Conservation (phyloP, 164 flowering plant species). For the Nelumbo lutea region DNA sequence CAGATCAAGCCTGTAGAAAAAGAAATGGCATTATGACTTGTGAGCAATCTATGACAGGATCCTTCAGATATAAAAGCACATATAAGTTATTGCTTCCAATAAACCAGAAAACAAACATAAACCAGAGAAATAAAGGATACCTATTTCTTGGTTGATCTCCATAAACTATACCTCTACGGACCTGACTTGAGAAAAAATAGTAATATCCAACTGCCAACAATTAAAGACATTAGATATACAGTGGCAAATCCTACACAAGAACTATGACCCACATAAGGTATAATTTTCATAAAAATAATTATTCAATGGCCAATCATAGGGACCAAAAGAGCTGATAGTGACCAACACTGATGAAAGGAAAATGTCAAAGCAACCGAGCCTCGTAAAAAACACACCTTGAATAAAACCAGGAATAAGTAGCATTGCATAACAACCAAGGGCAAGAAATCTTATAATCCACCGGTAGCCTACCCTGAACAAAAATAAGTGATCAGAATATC, state of each 20-base stretch:
- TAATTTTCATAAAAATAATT: neutral
- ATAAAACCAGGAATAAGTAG: conserved; percentile 93
- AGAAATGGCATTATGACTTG: neutral
- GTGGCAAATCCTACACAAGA: neutral
- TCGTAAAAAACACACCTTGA: conserved; percentile 47
- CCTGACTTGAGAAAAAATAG: conserved; percentile 76
- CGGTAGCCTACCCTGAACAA: conserved; percentile 88
- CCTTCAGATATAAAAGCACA: neutral
- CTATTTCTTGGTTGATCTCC: conserved; percentile 92
- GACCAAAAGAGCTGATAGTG: neutral
- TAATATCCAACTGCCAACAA: conserved; percentile 68
- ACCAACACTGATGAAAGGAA: neutral
- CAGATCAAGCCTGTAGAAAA: conserved; percentile 70
- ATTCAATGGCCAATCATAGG: neutral
- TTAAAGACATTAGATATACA: conserved; percentile 12
- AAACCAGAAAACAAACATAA: neutral
- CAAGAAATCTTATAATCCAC: conserved; percentile 75
- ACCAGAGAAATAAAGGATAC: conserved; percentile 20
- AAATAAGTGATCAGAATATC: conserved; percentile 23
- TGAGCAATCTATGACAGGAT: neutral
- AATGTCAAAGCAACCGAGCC: neutral
- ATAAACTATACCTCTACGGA: conserved; percentile 69
- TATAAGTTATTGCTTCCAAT: neutral
- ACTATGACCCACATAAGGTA: neutral
- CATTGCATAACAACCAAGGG: conserved; percentile 76